Evolutionary conservation across 2,329 filamentous ascomycete species (phyloP), one percentile per base, ranked within the genome.

Genomic region (Curvularia sp.): DNA sequence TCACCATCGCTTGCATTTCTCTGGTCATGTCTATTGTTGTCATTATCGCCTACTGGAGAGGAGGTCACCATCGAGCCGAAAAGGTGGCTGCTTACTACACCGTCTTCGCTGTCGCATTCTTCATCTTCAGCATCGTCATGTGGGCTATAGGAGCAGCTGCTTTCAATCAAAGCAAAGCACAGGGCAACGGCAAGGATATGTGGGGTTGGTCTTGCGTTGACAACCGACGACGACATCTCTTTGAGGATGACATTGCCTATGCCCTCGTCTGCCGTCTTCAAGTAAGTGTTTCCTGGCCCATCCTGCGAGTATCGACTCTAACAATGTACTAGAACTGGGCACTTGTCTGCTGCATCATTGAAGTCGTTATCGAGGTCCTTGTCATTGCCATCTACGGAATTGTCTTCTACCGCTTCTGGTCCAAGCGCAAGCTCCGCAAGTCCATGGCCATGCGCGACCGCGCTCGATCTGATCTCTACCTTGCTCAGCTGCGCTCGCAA

Each of bases 131-230:
- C 76, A 89, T 96, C 77, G 80, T 96, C 72, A 91, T 99, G 83
- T 99, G 95, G 95, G 88, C 89, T 54, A 82, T 95, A 33, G 93
- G 92, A 31, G 93, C 93, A 39, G 92, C 89, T 58, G 80, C 97
- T 56, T 86, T 97, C 70, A 93, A 98, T 75, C 86, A 90, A 70
- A 87, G 88, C 57, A 90, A 89, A 75, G 85, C 87, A 70, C 90
- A 85, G 73, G 87, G 86, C 73, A 81, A 86, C 64, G 91, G 90
- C 72, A 88, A 97, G 78, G 95, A 99, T 78, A 86, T 99, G 78
- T 99, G 95, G 95, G 93, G 94, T 59, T 99, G 95, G 95, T 88
- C 92, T n/a, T 99, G 95, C 78, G 89, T 93, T 57, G 86, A 96
- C 71, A 98, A 97, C 77, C 87, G 89, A 65, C 88, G 94, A 61